Percentiles rank a stretch among this genome's conserved stretches.
These are phyloP conservation scores for Emergomyces africanus DNA, from an alignment of 2,329 filamentous ascomycete species.

Conservation along the genomic window DNA sequence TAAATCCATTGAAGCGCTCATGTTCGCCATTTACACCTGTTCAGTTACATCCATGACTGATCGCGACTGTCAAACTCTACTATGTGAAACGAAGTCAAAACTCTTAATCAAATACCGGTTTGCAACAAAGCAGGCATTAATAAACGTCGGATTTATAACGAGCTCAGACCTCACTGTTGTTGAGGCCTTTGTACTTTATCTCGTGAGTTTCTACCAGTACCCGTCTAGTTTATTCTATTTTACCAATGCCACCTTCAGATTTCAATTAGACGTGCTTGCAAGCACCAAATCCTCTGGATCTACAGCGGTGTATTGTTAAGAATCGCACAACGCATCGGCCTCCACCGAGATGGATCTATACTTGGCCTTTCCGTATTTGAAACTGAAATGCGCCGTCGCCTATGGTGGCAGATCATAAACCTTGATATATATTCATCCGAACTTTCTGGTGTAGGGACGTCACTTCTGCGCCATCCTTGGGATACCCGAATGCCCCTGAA, in stretches of 20 bases:
- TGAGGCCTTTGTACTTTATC: slow-evolving; percentile 41
- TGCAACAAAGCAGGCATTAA: slow-evolving; percentile 35
- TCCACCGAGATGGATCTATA: slow-evolving; percentile 50
- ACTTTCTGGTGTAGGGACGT: neutral
- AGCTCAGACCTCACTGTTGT: slow-evolving; percentile 33
- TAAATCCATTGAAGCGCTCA: slow-evolving; percentile 28
- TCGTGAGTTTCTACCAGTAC: slow-evolving; percentile 30
- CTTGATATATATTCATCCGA: slow-evolving; percentile 59
- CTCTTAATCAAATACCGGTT: slow-evolving; percentile 32
- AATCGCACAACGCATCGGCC: slow-evolving; percentile 54
- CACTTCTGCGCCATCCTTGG: slow-evolving; percentile 26
- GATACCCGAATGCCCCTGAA: slow-evolving; percentile 32
- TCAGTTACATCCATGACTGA: slow-evolving; percentile 44
- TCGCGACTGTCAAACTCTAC: slow-evolving; percentile 37
- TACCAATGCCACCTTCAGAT: slow-evolving; percentile 27
- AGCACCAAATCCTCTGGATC: slow-evolving; percentile 7
- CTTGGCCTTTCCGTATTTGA: slow-evolving; percentile 39
- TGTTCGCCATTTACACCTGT: slow-evolving; percentile 54
- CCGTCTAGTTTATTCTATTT: neutral
- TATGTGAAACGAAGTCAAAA: slow-evolving; percentile 26
- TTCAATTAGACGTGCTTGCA: slow-evolving; percentile 2
- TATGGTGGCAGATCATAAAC: slow-evolving; percentile 60
- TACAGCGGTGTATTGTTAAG: slow-evolving; percentile 53
- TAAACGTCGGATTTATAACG: slow-evolving; percentile 32
- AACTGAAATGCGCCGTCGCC: slow-evolving; percentile 54